Conservation (phyloP, 2,329 filamentous ascomycete species). For the Fusarium stilboides region DNA sequence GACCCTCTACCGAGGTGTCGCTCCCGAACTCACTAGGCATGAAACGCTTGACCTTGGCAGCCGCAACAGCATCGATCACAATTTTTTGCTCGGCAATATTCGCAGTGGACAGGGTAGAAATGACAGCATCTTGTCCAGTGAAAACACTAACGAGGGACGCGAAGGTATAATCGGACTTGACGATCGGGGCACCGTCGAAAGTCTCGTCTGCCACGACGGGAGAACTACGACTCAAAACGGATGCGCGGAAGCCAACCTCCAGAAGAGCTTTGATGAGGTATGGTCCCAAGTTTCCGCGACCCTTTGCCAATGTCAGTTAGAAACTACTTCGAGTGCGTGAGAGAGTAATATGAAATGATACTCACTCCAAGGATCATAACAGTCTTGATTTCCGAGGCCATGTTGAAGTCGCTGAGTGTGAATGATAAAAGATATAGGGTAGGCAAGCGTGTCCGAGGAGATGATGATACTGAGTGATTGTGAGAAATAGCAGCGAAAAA, state of each 20-base stretch:
- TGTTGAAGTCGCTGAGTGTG: fast-evolving
- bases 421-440: not conserved
- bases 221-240: fast-evolving
- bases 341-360: no score
- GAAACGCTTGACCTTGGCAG: conserved; percentile 19
- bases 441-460: not conserved
- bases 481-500: fast-evolving
- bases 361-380: conserved; percentile 18
- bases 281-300: conserved; percentile 17
- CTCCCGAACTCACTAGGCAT: conserved; percentile 25
- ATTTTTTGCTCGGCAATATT: conserved; percentile 16
- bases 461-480: no score
- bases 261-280: not conserved
- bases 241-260: fast-evolving
- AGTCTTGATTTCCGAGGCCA: not conserved
- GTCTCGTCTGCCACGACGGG: fast-evolving
- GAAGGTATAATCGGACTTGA: conserved; percentile 12
- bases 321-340: fast-evolving
- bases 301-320: fast-evolving
- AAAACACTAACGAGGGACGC: fast-evolving
- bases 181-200: not conserved
- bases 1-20: not conserved
- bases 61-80: conserved; percentile 8
- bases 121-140: not conserved
- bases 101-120: conserved; percentile 16